phyloP scores from a whole-genome alignment of 768 basidiomycete species.

The Kwoniella europaea region DNA sequence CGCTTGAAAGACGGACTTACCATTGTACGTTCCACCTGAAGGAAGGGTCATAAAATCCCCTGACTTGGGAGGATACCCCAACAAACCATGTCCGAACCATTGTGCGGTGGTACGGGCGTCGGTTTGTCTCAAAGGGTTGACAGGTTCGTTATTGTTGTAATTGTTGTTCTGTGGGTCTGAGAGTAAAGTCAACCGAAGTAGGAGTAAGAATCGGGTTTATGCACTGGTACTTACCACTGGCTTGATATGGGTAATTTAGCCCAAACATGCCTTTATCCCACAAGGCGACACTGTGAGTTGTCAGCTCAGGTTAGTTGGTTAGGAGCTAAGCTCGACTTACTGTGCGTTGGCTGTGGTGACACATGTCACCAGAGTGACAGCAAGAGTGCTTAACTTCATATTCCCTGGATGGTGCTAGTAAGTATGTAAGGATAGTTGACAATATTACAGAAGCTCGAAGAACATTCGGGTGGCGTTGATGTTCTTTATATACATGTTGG shows the following conservation, averaged over 20 bases:
- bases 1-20: conserved; percentile 19
- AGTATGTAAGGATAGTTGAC: too few relatives aligned
- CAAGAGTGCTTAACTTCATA: not conserved
- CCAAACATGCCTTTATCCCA: conserved; percentile 46
- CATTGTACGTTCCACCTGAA: conserved; percentile 40
- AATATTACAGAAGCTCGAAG: not conserved
- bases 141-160: conserved; percentile 41
- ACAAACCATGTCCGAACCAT: conserved; percentile 48
- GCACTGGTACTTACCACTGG: conserved; percentile 21
- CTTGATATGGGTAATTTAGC: conserved; percentile 39
- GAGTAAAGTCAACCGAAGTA: not conserved
- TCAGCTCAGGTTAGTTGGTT: not conserved
- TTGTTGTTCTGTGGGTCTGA: conserved; percentile 19
- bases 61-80: conserved; percentile 40
- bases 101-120: conserved; percentile 30
- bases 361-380: not conserved
- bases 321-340: not conserved
- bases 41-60: conserved; percentile 44
- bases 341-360: conserved; percentile 13
- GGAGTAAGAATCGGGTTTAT: not conserved
- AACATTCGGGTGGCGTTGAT: not conserved
- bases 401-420: too few relatives aligned
- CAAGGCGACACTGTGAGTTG: conserved; percentile 29
- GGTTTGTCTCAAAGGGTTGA: conserved; percentile 32
- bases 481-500: not conserved